Conservation (phyloP, 371 early-diverging fungal species). For the Thermomucor indicae-seudaticae region DNA sequence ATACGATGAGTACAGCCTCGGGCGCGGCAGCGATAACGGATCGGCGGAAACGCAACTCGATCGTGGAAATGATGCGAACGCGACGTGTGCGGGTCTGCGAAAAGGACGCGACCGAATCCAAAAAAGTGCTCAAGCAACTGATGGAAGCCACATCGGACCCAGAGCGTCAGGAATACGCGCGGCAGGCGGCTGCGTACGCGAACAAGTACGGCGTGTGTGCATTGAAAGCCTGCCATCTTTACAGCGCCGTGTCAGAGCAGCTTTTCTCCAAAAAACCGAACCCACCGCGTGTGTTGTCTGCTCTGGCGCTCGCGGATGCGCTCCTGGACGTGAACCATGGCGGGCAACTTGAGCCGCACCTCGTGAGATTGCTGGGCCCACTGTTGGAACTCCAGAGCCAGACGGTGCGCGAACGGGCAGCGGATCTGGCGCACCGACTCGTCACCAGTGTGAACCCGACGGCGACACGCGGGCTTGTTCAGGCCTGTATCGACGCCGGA, state of each 20-base stretch:
- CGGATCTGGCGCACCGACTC: slow-evolving; percentile 49
- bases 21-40: slow-evolving; percentile 38
- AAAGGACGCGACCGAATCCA: slow-evolving; percentile 32
- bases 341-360: slow-evolving; percentile 48
- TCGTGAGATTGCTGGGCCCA: slow-evolving; percentile 42
- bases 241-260: slow-evolving; percentile 47
- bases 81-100: slow-evolving; percentile 39
- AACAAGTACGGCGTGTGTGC: slow-evolving; percentile 51
- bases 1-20: slow-evolving; percentile 29
- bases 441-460: slow-evolving; percentile 47
- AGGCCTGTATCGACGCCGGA: slow-evolving; percentile 52
- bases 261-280: slow-evolving; percentile 47
- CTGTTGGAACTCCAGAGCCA: slow-evolving; percentile 43
- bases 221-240: slow-evolving; percentile 25
- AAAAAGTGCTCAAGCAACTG: slow-evolving; percentile 9
- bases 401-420: slow-evolving; percentile 40
- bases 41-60: slow-evolving; percentile 26
- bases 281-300: slow-evolving; percentile 67
- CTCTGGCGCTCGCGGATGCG: background rate
- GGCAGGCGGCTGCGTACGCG: slow-evolving; percentile 46
- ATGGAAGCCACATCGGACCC: slow-evolving; percentile 21
- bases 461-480: slow-evolving; percentile 54
- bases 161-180: slow-evolving; percentile 52
- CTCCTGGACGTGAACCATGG: background rate
- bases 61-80: slow-evolving; percentile 24